Conservation (phyloP, 495 filamentous ascomycete species). For the Aspergillus asperescens region DNA sequence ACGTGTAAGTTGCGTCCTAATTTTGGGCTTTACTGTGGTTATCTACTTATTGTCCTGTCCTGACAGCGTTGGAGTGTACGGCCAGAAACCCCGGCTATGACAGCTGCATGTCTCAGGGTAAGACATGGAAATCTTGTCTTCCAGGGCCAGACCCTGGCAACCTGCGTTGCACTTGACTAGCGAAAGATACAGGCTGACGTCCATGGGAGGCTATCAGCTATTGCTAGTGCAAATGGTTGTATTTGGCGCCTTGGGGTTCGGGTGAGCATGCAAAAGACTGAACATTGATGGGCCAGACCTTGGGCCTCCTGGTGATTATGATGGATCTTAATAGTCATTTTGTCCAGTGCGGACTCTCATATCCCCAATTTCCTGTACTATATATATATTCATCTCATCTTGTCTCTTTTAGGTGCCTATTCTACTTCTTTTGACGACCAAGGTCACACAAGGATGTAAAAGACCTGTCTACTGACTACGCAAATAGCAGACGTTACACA, state of each 20-base stretch:
- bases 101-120: not conserved
- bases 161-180: not conserved
- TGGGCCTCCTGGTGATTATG: too few species aligned
- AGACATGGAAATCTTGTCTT: not conserved
- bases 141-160: not conserved
- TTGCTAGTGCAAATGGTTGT: not conserved
- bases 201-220: not conserved
- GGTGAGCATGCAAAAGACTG: not conserved
- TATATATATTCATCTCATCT: too few species aligned
- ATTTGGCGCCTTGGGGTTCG: not conserved
- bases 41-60: not conserved
- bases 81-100: not conserved
- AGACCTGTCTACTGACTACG: not conserved
- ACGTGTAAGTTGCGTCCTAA: constrained; percentile 15
- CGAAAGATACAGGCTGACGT: not conserved
- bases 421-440: not conserved
- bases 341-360: too few species aligned
- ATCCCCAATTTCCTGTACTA: too few species aligned
- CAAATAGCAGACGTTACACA: not conserved
- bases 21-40: not conserved
- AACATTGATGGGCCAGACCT: too few species aligned
- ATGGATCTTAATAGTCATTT: too few species aligned
- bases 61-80: constrained; percentile 18
- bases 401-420: not conserved
- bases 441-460: not conserved